These are phyloP conservation scores for Psidium guajava DNA, from an alignment of 345 rosid genomes.

Conservation along the genomic window DNA sequence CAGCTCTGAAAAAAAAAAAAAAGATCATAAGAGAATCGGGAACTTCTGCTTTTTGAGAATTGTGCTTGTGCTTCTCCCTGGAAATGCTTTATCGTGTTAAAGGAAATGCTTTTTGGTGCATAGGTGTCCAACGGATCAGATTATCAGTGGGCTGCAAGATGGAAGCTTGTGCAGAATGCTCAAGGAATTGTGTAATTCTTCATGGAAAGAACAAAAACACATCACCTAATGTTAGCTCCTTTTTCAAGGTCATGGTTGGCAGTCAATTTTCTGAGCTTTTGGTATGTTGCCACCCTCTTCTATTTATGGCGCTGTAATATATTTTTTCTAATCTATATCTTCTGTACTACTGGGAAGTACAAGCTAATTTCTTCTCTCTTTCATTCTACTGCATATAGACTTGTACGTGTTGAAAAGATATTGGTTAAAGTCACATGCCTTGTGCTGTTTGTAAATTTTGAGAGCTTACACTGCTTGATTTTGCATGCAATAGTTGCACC, in stretches of 20 bases:
- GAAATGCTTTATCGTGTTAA: background rate
- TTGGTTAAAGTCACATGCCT: background rate
- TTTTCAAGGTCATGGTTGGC: constrained; percentile 32
- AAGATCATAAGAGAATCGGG: background rate
- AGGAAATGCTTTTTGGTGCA: background rate
- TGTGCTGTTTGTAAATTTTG: background rate
- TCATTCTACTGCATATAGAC: background rate
- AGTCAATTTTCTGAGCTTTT: constrained; percentile 5
- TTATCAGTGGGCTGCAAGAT: constrained; percentile 2
- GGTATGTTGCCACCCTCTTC: constrained; percentile 10
- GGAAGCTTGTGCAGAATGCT: constrained; percentile 17
- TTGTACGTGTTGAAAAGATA: background rate
- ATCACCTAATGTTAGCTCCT: constrained; percentile 9
- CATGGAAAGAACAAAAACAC: constrained; percentile 3
- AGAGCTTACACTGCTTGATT: background rate
- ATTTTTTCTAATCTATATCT: background rate
- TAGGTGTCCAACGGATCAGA: background rate
- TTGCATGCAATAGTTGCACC: background rate
- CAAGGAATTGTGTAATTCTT: constrained; percentile 8
- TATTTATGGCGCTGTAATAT: background rate
- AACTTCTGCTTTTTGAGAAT: background rate
- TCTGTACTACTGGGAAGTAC: background rate
- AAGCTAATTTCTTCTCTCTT: background rate
- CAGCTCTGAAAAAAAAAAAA: background rate
- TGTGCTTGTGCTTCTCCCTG: background rate